Percentiles rank a stretch among this genome's conserved stretches.
Evolutionary conservation across 257 asterid genomes (phyloP).

Genomic region (Fraxinus americana): DNA sequence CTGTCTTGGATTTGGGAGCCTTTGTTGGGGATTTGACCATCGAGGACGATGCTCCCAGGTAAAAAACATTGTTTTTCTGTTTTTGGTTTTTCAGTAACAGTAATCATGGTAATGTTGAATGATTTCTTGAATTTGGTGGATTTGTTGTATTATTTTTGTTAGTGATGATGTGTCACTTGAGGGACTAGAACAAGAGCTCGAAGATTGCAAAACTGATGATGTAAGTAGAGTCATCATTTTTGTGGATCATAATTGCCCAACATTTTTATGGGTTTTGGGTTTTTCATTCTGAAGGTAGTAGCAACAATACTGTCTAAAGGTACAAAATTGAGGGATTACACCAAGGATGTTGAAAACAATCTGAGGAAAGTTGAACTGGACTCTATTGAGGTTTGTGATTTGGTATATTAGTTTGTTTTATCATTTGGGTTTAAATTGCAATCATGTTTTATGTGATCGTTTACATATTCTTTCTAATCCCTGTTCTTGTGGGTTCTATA

Average conservation of each 20-base stretch:
- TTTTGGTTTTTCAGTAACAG: conserved; percentile 15
- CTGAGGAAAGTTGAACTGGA: conserved; percentile 84
- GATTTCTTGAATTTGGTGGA: background rate
- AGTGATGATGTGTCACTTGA: conserved; percentile 91
- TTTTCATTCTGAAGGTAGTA: conserved; percentile 63
- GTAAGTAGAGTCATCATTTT: conserved; percentile 42
- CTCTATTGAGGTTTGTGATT: conserved; percentile 79
- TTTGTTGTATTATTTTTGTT: conserved; percentile 8
- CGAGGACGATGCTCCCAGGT: conserved; percentile 81
- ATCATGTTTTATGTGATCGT: conserved; percentile 21
- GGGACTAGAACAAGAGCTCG: conserved; percentile 90
- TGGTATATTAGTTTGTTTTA: conserved; percentile 10
- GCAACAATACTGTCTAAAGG: conserved; percentile 91
- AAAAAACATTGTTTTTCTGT: background rate
- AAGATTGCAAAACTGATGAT: conserved; percentile 89
- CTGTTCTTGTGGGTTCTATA: background rate
- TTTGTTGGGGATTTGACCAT: conserved; percentile 75
- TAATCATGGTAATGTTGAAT: background rate
- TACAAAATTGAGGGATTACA: conserved; percentile 76
- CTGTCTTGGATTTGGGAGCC: conserved; percentile 64
- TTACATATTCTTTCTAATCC: background rate
- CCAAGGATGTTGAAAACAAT: conserved; percentile 93
- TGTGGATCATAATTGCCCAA: conserved; percentile 11
- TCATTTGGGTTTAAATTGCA: conserved; percentile 12
- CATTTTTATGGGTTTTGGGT: conserved; percentile 15